Percentiles rank a stretch among this genome's conserved stretches.
These are phyloP conservation scores for Exophiala sp. DNA, from an alignment of 2,329 filamentous ascomycete species.

Conservation along the genomic window DNA sequence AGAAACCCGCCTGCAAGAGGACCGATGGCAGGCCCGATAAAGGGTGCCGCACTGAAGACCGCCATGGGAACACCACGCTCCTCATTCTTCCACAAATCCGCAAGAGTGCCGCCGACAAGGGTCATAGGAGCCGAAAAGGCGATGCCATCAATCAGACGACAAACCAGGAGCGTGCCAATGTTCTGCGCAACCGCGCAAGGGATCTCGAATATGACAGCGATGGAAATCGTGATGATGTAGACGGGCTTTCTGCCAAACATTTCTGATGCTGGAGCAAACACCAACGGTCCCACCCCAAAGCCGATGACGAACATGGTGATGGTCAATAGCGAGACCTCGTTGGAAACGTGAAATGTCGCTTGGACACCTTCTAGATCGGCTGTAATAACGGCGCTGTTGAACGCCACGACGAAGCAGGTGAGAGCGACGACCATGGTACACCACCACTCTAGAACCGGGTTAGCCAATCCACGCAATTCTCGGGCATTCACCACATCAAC, in stretches of 20 bases:
- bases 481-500: conserved; percentile 43
- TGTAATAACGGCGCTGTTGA: conserved; percentile 69
- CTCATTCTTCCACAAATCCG: conserved; percentile 78
- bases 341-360: conserved; percentile 59
- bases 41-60: conserved; percentile 74
- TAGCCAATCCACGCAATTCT: background rate
- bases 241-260: conserved; percentile 66
- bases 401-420: conserved; percentile 68
- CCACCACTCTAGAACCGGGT: conserved; percentile 20
- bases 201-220: conserved; percentile 73
- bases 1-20: conserved; percentile 73
- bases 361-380: conserved; percentile 63
- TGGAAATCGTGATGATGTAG: conserved; percentile 60
- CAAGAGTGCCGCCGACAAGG: conserved; percentile 72
- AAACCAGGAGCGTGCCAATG: conserved; percentile 68
- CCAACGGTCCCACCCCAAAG: conserved; percentile 74
- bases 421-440: conserved; percentile 76
- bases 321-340: conserved; percentile 65
- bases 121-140: conserved; percentile 84
- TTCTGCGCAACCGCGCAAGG: conserved; percentile 72
- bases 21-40: conserved; percentile 72
- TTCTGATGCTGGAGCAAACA: conserved; percentile 72
- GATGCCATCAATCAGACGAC: conserved; percentile 71
- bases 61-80: conserved; percentile 84
- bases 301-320: conserved; percentile 75